Base-by-base conservation (phyloP, 2,329 filamentous ascomycete species). In the Chalaropsis ovoidea region DNA sequence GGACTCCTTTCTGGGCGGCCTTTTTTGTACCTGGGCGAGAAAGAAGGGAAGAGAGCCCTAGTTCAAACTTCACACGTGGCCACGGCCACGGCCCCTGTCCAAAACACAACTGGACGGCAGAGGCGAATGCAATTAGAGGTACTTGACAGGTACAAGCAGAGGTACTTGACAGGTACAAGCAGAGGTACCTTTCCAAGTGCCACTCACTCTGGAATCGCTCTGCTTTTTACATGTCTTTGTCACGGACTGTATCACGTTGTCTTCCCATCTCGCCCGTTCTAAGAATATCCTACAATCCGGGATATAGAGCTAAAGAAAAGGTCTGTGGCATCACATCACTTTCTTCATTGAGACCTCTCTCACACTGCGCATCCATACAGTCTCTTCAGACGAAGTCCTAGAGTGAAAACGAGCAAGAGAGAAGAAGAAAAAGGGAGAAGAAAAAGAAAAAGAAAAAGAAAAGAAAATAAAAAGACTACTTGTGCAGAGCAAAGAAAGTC, bases 241-340 rank as follows among this genome's bases (percentile, higher is more conserved):
- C 24, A 56, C 52, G 3, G 52, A 58, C 52, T n/a, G 15, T n/a
- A 58, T 58, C 27, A 58, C 17, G 2, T 8, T 27, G 52, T 31
- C 17, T 39, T 39, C 35, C 31, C 52, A 35, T 17, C 8, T 35
- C 17, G 24, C 27, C 31, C 22, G 27, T 13, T 35, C 52, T n/a
- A 17, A 35, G 52, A 58, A 58, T 19, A 58, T 31, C 24, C 10
- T 13, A 56, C 52, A 31, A n/a, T 27, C 24, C 7, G 17, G 27
- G 43, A 47, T 58, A 8, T n/a, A 19, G 17, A 58, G 52, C 52
- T 11, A 35, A 58, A 35, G 17, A 35, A 58, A 11, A n/a, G 52
- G 52, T 58, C 52, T 58, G 52, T 58, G 52, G 24, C 52, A 58
- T 31, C 52, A 58, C 27, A 19, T 58, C 52, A 58, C 52, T 58